Conservation (phyloP, 164 flowering plant genomes). For the Chimonanthus praecox region DNA sequence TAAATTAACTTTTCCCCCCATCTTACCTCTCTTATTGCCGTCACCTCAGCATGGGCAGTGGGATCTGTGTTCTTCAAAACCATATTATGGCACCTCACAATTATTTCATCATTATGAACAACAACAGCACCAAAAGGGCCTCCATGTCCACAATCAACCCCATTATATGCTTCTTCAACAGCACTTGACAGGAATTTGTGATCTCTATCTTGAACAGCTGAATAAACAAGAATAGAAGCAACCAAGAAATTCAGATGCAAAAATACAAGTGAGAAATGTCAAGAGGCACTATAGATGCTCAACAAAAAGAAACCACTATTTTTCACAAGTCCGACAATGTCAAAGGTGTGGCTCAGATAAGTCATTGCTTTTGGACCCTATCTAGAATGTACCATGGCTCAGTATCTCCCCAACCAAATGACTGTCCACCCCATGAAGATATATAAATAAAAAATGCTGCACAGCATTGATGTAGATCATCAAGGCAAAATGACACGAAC, state of each 20-base stretch:
- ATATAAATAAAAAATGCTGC: neutral
- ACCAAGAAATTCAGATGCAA: neutral
- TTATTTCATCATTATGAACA: constrained; percentile 77
- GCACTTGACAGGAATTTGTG: constrained; percentile 74
- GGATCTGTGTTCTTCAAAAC: constrained; percentile 82
- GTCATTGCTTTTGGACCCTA: neutral
- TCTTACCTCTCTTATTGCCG: constrained; percentile 93
- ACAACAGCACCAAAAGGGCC: constrained; percentile 99
- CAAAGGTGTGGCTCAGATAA: neutral
- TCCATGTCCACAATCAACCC: constrained; percentile 90
- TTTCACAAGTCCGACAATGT: too few relatives aligned
- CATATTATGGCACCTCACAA: constrained; percentile 94
- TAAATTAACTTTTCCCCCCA: neutral
- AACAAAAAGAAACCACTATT: too few relatives aligned
- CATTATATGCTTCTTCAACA: constrained; percentile 92
- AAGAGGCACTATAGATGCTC: too few relatives aligned
- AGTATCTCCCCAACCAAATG: too few relatives aligned
- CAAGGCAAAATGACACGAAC: neutral
- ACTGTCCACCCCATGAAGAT: neutral
- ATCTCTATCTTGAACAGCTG: constrained; percentile 92
- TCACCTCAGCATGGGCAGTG: constrained; percentile 97
- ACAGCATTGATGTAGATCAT: neutral
- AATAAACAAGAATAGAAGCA: neutral
- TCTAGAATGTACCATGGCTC: neutral
- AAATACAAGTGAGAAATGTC: too few relatives aligned